These are phyloP conservation scores for Nigrospora osmanthi DNA, from an alignment of 2,329 filamentous ascomycete species.

Conservation along the genomic window DNA sequence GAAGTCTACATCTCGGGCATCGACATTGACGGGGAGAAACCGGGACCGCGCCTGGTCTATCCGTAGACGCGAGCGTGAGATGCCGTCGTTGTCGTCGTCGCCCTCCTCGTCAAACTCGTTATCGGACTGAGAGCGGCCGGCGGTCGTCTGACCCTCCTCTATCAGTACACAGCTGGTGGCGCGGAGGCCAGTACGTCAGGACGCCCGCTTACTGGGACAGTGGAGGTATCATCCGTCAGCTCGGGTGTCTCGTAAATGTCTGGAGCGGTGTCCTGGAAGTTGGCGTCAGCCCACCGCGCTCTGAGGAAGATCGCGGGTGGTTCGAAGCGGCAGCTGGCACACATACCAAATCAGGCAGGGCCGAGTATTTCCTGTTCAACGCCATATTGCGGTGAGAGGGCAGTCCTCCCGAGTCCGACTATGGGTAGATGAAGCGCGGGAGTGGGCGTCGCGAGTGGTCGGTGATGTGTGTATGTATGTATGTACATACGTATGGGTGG, in stretches of 20 bases:
- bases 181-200: neutral
- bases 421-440: no score
- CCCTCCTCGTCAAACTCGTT: slow-evolving; percentile 54
- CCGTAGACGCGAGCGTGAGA: slow-evolving; percentile 70
- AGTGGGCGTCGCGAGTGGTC: no score
- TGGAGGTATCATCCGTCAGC: slow-evolving; percentile 82
- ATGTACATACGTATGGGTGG: no score
- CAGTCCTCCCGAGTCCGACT: no score
- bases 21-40: slow-evolving; percentile 69
- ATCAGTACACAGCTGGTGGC: slow-evolving; percentile 11
- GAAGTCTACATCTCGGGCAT: slow-evolving; percentile 75
- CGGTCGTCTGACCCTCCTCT: slow-evolving; percentile 35
- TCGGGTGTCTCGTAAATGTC: slow-evolving; percentile 97
- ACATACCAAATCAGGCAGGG: slow-evolving; percentile 67
- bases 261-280: slow-evolving; percentile 70
- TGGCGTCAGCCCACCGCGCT: slow-evolving; percentile 9
- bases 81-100: slow-evolving; percentile 54
- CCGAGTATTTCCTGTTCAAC: slow-evolving; percentile 74
- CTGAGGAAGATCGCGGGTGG: neutral
- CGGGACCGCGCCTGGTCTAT: slow-evolving; percentile 71
- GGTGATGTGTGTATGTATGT: no score
- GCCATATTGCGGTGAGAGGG: slow-evolving; percentile 49
- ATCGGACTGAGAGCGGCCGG: slow-evolving; percentile 49
- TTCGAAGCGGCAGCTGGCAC: neutral
- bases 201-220: slow-evolving; percentile 63